Percentiles rank a stretch among this genome's conserved stretches.
These are phyloP conservation scores for Tuber magnatum DNA, from an alignment of 495 filamentous ascomycete species.

Conservation along the genomic window DNA sequence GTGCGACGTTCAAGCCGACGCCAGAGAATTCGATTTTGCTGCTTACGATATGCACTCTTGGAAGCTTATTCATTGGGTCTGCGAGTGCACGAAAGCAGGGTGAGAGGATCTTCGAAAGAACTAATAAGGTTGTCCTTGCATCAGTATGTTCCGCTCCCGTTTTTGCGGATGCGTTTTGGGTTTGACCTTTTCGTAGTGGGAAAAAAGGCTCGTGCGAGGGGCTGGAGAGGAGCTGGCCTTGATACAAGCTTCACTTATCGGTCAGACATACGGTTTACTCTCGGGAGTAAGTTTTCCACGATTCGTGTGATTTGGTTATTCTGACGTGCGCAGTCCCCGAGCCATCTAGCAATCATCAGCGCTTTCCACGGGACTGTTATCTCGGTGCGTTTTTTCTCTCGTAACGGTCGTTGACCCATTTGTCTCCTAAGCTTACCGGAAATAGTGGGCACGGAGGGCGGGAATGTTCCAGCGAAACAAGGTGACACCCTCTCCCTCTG, in stretches of 20 bases:
- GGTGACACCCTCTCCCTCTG: not conserved
- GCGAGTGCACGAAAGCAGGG: not conserved
- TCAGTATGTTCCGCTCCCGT: not conserved
- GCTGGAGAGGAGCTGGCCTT: conserved; percentile 11
- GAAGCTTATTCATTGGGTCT: not conserved
- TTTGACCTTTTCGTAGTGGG: not conserved
- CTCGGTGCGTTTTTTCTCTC: conserved; percentile 12
- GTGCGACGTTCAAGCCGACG: not conserved
- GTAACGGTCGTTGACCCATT: not conserved
- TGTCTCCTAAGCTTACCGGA: not conserved
- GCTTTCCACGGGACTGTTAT: conserved; percentile 33
- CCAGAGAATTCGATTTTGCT: conserved; percentile 3
- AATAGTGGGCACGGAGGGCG: conserved; percentile 26
- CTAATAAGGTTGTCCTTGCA: not conserved
- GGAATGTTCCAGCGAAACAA: conserved; percentile 14
- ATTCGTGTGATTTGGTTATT: not conserved
- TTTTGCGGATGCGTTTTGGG: not conserved
- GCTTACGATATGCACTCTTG: not conserved
- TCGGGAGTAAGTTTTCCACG: conserved; percentile 20
- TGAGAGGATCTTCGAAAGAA: not conserved
- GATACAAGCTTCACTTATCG: conserved; percentile 29
- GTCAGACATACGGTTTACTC: conserved; percentile 31
- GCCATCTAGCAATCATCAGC: conserved; percentile 28
- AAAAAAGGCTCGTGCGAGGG: conserved; percentile 6
- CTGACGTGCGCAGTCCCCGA: conserved; percentile 16